Conservation (phyloP, 2,329 filamentous ascomycete species). For the Aspergillus terreus region DNA sequence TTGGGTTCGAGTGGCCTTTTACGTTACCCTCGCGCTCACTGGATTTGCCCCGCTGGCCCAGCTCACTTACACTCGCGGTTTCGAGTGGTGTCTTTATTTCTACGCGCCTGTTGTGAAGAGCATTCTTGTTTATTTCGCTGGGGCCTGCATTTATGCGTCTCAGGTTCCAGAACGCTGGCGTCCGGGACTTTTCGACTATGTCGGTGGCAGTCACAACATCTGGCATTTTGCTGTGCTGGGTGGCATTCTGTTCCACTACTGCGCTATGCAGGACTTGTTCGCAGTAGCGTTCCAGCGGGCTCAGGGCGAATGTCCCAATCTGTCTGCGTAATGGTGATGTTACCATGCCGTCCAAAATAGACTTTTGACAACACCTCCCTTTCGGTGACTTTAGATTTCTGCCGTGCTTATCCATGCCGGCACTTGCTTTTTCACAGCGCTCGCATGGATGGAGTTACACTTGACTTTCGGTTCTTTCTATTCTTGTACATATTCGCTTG, state of each 20-base stretch:
- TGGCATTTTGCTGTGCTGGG: constrained; percentile 95
- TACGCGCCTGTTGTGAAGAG: constrained; percentile 86
- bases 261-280: constrained; percentile 94
- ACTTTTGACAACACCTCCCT: not conserved
- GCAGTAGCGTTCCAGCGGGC: constrained; percentile 69
- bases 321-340: constrained; percentile 18
- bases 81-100: constrained; percentile 80
- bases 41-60: constrained; percentile 88
- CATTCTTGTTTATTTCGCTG: constrained; percentile 76
- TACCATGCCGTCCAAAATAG: not conserved
- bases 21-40: constrained; percentile 78
- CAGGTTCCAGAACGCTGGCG: constrained; percentile 91
- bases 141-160: constrained; percentile 83
- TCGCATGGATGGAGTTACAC: constrained; percentile 20
- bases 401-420: not conserved
- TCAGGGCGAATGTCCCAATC: constrained; percentile 43
- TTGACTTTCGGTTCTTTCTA: not conserved
- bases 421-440: constrained; percentile 2
- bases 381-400: constrained; percentile 9
- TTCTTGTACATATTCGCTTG: constrained; percentile 14
- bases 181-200: constrained; percentile 90
- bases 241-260: constrained; percentile 96
- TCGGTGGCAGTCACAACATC: constrained; percentile 92
- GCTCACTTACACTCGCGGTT: constrained; percentile 71
- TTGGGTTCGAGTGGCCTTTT: constrained; percentile 89